Evolutionary conservation across 139 green algal genomes (phyloP).

Genomic region (Auxenochlorella pyrenoidosa): DNA sequence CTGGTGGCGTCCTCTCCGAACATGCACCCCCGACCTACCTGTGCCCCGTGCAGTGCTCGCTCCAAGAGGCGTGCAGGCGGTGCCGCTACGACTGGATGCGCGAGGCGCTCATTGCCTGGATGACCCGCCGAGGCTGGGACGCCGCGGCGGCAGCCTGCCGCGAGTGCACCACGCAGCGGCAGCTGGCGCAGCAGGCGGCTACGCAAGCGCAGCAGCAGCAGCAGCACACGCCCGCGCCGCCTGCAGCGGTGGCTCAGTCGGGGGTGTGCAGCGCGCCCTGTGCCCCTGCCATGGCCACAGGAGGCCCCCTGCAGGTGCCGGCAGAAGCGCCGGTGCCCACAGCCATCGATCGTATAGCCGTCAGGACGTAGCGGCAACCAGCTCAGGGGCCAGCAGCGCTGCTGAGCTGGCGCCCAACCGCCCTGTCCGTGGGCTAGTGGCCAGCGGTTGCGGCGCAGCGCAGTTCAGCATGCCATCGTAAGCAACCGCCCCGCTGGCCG

Average conservation of each 20-base stretch:
- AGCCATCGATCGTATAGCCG: not conserved
- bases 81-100: conserved; percentile 86
- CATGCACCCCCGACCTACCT: not conserved
- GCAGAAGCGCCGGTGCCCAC: not conserved
- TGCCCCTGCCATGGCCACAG: not conserved
- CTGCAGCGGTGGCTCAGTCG: not conserved
- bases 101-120: conserved; percentile 71
- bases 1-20: too few species aligned
- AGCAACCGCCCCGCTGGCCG: too few species aligned
- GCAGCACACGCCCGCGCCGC: not conserved
- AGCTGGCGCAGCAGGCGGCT: not conserved
- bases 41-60: conserved; percentile 53
- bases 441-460: too few species aligned
- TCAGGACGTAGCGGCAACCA: not conserved
- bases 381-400: too few species aligned
- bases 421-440: too few species aligned
- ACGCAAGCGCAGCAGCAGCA: not conserved
- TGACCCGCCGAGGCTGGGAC: conserved; percentile 43
- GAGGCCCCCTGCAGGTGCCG: not conserved
- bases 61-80: conserved; percentile 57
- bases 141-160: conserved; percentile 12
- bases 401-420: too few species aligned
- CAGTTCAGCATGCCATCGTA: too few species aligned
- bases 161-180: not conserved
- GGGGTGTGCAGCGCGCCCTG: not conserved